These are phyloP conservation scores for Euphorbia tirucalli DNA, from an alignment of 345 rosid species.

Conservation along the genomic window DNA sequence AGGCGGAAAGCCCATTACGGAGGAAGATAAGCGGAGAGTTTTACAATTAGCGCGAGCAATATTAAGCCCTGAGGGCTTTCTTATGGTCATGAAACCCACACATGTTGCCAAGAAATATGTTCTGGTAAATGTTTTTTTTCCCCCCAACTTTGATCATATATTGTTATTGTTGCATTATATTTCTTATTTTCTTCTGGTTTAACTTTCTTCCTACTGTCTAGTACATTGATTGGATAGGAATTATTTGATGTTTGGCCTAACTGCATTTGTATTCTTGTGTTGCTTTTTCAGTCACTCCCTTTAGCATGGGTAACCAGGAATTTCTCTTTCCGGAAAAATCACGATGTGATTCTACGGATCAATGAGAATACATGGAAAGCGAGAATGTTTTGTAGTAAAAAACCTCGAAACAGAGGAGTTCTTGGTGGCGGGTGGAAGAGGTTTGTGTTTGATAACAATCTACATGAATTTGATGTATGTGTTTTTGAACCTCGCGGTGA, in stretches of 20 bases:
- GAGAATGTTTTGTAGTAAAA: constrained; percentile 18
- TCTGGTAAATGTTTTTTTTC: constrained; percentile 33
- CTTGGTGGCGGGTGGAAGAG: constrained; percentile 50
- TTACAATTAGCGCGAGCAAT: constrained; percentile 34
- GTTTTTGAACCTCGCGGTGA: constrained; percentile 34
- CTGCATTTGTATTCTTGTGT: neutral
- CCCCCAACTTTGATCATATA: neutral
- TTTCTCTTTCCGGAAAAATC: constrained; percentile 24
- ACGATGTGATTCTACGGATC: constrained; percentile 35
- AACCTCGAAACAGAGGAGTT: constrained; percentile 31
- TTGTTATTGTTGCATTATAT: no score
- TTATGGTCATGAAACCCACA: constrained; percentile 44
- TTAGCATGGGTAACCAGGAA: constrained; percentile 31
- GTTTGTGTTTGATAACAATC: constrained; percentile 44
- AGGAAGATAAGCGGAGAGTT: constrained; percentile 27
- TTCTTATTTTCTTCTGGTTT: neutral
- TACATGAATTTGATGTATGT: constrained; percentile 47
- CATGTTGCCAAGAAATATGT: constrained; percentile 36
- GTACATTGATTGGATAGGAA: no score
- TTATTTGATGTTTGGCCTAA: neutral
- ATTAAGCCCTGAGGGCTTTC: constrained; percentile 31
- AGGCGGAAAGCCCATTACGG: constrained; percentile 31
- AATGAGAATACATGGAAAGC: constrained; percentile 36
- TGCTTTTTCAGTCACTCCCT: constrained; percentile 38
- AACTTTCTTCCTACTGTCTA: no score